Evolutionary conservation across 2,329 filamentous ascomycete genomes (phyloP).

Genomic region (Aspergillus uvarum): DNA sequence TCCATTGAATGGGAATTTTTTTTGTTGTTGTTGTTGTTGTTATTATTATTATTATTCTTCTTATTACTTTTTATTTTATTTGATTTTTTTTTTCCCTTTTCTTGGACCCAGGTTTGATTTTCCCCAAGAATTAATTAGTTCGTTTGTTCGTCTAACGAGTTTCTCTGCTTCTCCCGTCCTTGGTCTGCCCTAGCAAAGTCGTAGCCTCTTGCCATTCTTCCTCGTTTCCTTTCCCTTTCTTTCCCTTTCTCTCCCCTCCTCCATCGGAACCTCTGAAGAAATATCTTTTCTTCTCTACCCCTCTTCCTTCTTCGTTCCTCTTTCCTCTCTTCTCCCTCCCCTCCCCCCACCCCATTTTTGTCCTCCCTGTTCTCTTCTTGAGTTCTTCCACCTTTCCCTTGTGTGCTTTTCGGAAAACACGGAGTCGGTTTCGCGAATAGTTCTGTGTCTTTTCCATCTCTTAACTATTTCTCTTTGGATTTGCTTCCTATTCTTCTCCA

Average conservation of each 20-base stretch:
- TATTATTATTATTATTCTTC: no score
- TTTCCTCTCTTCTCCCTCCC: constrained; percentile 13
- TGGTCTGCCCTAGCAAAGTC: constrained; percentile 25
- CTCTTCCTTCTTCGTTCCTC: constrained; percentile 17
- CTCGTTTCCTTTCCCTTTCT: constrained; percentile 19
- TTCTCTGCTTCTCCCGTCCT: constrained; percentile 18
- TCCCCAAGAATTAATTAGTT: constrained; percentile 11
- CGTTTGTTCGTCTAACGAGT: constrained; percentile 25
- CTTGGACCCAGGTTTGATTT: background rate
- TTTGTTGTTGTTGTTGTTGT: background rate
- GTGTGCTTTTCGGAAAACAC: constrained; percentile 29
- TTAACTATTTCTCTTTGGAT: constrained; percentile 23
- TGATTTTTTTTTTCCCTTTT: background rate
- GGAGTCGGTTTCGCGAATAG: constrained; percentile 33
- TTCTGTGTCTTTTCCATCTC: constrained; percentile 24
- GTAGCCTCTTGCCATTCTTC: constrained; percentile 18
- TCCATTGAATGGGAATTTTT: background rate
- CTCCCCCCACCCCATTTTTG: constrained; percentile 10
- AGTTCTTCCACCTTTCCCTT: constrained; percentile 23
- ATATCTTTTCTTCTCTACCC: constrained; percentile 21
- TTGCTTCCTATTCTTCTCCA: constrained; percentile 23
- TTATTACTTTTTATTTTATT: background rate
- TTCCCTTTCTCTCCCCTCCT: constrained; percentile 18
- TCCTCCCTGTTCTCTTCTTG: constrained; percentile 17
- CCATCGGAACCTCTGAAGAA: constrained; percentile 20